phyloP scores from a whole-genome alignment of 108 stramenopile species.

The Schizochytrium sp. region DNA sequence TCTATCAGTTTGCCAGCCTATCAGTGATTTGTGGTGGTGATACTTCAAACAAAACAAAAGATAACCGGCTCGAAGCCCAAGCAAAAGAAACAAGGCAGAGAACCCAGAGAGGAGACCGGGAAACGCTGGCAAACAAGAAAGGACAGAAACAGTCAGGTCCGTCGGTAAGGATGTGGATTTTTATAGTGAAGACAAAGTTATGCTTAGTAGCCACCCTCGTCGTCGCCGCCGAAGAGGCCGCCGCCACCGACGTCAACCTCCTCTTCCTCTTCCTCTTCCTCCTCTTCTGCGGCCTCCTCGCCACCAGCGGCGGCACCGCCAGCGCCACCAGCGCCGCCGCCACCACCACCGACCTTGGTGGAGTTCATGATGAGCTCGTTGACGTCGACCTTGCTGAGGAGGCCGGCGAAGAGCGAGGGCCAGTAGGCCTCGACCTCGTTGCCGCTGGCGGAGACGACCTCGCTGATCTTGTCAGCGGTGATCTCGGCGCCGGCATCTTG shows the following conservation, averaged over 20 bases:
- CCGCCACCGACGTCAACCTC: slow-evolving; percentile 40
- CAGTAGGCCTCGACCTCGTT: slow-evolving; percentile 50
- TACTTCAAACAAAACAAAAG: background rate
- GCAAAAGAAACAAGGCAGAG: background rate
- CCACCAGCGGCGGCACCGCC: slow-evolving; percentile 10
- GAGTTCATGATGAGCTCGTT: slow-evolving; percentile 37
- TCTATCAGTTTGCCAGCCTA: no score
- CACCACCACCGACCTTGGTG: slow-evolving; percentile 26
- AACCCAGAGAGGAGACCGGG: background rate
- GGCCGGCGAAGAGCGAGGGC: slow-evolving; percentile 40
- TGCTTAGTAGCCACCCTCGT: slow-evolving; percentile 15
- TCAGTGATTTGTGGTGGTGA: no score
- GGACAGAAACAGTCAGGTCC: background rate
- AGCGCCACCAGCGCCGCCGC: slow-evolving; percentile 34
- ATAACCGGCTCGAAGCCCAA: background rate
- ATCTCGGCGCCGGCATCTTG: slow-evolving; percentile 32
- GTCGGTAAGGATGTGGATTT: background rate
- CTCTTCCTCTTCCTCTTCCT: slow-evolving; percentile 41
- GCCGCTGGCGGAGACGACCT: slow-evolving; percentile 39
- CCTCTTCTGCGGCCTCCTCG: slow-evolving; percentile 28
- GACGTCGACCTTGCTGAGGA: slow-evolving; percentile 37
- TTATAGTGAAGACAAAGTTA: background rate
- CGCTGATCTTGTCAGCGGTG: slow-evolving; percentile 38
- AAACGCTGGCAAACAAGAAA: background rate
- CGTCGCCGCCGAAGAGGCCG: slow-evolving; percentile 42